phyloP scores from a whole-genome alignment of 495 filamentous ascomycete species.

The Penicillium psychrofluorescens region DNA sequence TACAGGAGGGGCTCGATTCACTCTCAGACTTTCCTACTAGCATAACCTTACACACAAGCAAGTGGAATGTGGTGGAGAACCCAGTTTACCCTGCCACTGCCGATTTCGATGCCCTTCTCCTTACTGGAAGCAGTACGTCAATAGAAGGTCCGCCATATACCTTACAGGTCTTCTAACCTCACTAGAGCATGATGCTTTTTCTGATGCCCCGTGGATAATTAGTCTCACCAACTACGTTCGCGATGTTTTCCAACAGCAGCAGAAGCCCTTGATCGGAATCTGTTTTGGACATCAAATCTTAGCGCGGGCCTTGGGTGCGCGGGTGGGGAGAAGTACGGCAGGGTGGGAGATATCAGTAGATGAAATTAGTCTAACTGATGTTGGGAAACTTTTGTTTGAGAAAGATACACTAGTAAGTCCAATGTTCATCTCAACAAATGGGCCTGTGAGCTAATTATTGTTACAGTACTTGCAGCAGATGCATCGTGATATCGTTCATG shows the following conservation, averaged over 20 bases:
- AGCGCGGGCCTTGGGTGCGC: constrained; percentile 62
- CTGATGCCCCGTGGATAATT: constrained; percentile 64
- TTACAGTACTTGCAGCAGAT: constrained; percentile 70
- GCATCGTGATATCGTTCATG: constrained; percentile 72
- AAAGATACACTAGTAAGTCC: constrained; percentile 53
- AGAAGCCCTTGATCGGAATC: constrained; percentile 65
- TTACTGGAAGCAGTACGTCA: constrained; percentile 61
- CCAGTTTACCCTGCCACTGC: constrained; percentile 54
- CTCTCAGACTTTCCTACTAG: constrained; percentile 8
- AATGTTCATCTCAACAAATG: not conserved
- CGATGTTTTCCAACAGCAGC: constrained; percentile 39
- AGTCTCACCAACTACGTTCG: constrained; percentile 58
- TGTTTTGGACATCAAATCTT: constrained; percentile 94
- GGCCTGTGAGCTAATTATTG: not conserved
- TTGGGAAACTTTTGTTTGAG: constrained; percentile 63
- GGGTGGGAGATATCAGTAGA: constrained; percentile 78
- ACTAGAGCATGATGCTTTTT: constrained; percentile 49
- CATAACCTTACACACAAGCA: constrained; percentile 46
- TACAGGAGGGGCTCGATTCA: constrained; percentile 40
- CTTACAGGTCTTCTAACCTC: not conserved
- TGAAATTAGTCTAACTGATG: constrained; percentile 54
- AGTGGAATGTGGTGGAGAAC: constrained; percentile 56
- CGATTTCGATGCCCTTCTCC: constrained; percentile 64
- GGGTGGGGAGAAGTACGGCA: constrained; percentile 50
- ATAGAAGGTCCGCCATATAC: not conserved